A percentile compares a stretch with the other conserved stretches of the same genome.
Evolutionary conservation across 768 basidiomycete species (phyloP).

Genomic region (Nidula microcarpa): DNA sequence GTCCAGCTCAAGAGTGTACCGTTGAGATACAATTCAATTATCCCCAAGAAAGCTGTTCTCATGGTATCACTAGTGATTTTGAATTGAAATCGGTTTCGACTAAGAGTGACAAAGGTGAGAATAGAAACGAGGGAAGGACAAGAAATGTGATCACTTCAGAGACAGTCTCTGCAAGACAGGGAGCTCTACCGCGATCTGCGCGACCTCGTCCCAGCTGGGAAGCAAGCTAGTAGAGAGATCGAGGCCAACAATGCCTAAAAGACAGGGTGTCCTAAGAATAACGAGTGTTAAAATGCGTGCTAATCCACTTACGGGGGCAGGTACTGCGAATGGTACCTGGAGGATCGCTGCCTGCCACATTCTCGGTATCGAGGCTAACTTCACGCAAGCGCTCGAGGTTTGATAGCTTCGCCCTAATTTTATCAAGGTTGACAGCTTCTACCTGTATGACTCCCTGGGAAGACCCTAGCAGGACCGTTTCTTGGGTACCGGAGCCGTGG

Average conservation of each 20-base stretch:
- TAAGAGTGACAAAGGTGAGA: constrained; percentile 22
- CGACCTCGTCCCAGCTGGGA: constrained; percentile 65
- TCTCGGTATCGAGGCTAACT: constrained; percentile 73
- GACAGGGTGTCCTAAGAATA: constrained; percentile 4
- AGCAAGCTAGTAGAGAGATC: constrained; percentile 80
- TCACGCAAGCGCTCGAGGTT: constrained; percentile 67
- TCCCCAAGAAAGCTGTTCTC: constrained; percentile 38
- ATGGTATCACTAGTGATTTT: constrained; percentile 13
- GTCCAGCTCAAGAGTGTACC: constrained; percentile 69
- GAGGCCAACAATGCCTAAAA: constrained; percentile 68
- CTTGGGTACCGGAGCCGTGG: constrained; percentile 48
- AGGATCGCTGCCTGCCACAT: constrained; percentile 48
- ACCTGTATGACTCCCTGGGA: constrained; percentile 83
- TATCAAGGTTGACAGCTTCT: constrained; percentile 80
- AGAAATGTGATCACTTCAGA: constrained; percentile 62
- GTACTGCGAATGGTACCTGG: constrained; percentile 48
- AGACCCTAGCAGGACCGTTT: constrained; percentile 73
- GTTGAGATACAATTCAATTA: constrained; percentile 73
- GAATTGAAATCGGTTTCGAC: constrained; percentile 35
- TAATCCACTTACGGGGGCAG: constrained; percentile 54
- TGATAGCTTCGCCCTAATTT: constrained; percentile 68
- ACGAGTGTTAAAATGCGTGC: constrained; percentile 21
- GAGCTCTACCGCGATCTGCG: constrained; percentile 59
- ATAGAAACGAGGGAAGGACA: constrained; percentile 6
- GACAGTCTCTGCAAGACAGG: constrained; percentile 60